phyloP scores from a whole-genome alignment of 192 early-diverging fungal genomes.

The Coemansia sp. region DNA sequence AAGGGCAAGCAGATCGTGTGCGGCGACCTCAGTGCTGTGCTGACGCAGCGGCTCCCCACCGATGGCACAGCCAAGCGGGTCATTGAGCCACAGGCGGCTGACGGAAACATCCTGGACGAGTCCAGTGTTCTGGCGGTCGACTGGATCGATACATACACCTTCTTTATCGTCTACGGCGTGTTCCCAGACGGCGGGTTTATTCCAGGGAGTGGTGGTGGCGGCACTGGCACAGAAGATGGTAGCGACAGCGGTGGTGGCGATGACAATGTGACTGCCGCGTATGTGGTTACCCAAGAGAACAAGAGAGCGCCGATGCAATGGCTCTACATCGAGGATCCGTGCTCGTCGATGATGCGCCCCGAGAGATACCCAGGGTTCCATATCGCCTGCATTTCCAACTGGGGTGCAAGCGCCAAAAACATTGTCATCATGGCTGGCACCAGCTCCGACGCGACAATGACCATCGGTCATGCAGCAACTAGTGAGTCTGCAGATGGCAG shows the following conservation, averaged over 20 bases:
- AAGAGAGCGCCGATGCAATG: conserved; percentile 54
- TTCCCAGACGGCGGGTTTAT: conserved; percentile 29
- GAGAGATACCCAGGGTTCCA: conserved; percentile 59
- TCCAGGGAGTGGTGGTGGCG: conserved; percentile 36
- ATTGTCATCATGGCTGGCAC: conserved; percentile 38
- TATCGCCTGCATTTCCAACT: conserved; percentile 59
- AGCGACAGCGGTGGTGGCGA: conserved; percentile 35
- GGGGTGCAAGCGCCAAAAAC: conserved; percentile 55
- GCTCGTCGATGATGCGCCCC: conserved; percentile 55
- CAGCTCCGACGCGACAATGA: conserved; percentile 36
- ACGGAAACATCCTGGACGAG: conserved; percentile 23
- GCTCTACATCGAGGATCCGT: conserved; percentile 57
- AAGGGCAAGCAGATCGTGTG: conserved; percentile 90
- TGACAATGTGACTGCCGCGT: conserved; percentile 53
- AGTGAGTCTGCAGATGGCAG: conserved; percentile 9
- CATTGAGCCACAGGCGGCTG: conserved; percentile 49
- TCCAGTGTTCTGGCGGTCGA: conserved; percentile 63
- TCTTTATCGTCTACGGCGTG: conserved; percentile 66
- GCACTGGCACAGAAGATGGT: conserved; percentile 9
- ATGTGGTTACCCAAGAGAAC: conserved; percentile 59
- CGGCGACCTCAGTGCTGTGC: conserved; percentile 59
- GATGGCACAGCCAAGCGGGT: conserved; percentile 60
- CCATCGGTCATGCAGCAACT: conserved; percentile 35
- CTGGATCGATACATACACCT: conserved; percentile 75
- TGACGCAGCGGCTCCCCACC: conserved; percentile 64